Evolutionary conservation across 805 yeast species (phyloP).

Genomic region (Teunomyces funiuensis): DNA sequence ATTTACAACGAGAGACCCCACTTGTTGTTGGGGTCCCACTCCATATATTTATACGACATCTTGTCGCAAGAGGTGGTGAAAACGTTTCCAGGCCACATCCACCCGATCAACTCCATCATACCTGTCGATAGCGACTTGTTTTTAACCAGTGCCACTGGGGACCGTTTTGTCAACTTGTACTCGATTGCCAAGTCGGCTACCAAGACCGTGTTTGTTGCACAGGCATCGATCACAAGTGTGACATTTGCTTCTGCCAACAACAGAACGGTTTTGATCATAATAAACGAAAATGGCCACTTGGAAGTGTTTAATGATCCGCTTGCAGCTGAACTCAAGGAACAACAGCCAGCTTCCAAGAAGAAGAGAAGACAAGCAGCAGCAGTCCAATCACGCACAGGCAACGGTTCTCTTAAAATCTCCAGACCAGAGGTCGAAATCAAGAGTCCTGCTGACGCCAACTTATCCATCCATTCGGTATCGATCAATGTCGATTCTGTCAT

Average conservation of each 20-base stretch:
- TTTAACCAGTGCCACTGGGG: slow-evolving; percentile 72
- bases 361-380: slow-evolving; percentile 43
- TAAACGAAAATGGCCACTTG: slow-evolving; percentile 73
- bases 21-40: slow-evolving; percentile 65
- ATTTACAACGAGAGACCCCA: slow-evolving; percentile 36
- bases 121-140: slow-evolving; percentile 47
- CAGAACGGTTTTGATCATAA: slow-evolving; percentile 45
- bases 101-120: slow-evolving; percentile 56
- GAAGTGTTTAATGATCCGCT: slow-evolving; percentile 70
- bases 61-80: slow-evolving; percentile 38
- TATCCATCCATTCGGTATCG: slow-evolving; percentile 30
- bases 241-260: slow-evolving; percentile 35
- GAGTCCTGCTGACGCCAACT: slow-evolving; percentile 26
- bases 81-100: slow-evolving; percentile 75
- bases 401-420: slow-evolving; percentile 44
- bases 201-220: slow-evolving; percentile 63
- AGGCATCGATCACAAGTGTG: slow-evolving; percentile 55
- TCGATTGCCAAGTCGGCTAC: slow-evolving; percentile 47
- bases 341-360: slow-evolving; percentile 24
- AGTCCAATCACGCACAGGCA: slow-evolving; percentile 52
- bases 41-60: slow-evolving; percentile 53
- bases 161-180: slow-evolving; percentile 77
- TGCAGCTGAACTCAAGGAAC: slow-evolving; percentile 19
- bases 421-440: slow-evolving; percentile 46
- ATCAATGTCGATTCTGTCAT: slow-evolving; percentile 36